Conservation (phyloP, 1,284 basidiomycete genomes). For the Boletus hoseneyae region DNA sequence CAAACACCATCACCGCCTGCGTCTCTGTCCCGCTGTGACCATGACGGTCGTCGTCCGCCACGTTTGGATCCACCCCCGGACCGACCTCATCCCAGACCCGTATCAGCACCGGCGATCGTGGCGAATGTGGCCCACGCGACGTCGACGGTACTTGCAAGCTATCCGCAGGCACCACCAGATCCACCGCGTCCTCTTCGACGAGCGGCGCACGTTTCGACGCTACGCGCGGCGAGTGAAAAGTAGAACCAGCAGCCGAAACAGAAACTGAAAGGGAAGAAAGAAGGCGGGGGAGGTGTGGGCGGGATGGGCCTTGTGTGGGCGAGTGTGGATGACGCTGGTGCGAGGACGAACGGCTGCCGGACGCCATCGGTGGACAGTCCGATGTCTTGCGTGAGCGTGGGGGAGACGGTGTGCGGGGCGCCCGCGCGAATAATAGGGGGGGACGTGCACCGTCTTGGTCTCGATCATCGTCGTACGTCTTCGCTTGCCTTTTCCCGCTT, state of each 20-base stretch:
- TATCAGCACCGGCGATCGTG: constrained; percentile 20
- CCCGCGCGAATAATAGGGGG: neutral
- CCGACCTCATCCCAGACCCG: constrained; percentile 25
- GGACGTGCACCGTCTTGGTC: constrained; percentile 6
- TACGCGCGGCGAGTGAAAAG: constrained; percentile 4
- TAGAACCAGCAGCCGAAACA: neutral
- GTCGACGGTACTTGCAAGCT: constrained; percentile 17
- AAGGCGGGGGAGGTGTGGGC: constrained; percentile 7
- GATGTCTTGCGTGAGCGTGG: constrained; percentile 1
- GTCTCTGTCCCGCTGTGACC: too few species aligned
- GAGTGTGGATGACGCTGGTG: constrained; percentile 8
- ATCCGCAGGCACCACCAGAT: constrained; percentile 26
- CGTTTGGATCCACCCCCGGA: neutral
- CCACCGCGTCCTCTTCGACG: constrained; percentile 28
- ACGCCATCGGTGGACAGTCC: constrained; percentile 10
- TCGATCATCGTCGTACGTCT: constrained; percentile 8
- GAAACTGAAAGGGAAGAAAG: neutral
- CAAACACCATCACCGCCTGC: neutral
- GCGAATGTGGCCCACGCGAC: constrained; percentile 17
- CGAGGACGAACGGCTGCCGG: constrained; percentile 11
- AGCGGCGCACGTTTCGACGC: constrained; percentile 20
- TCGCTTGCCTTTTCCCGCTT: constrained; percentile 7
- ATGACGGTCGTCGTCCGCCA: neutral
- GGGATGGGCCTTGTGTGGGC: constrained; percentile 10
- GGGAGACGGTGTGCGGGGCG: constrained; percentile 9